These are phyloP conservation scores for Coniferiporia sulphurascens DNA, from an alignment of 1,284 basidiomycete genomes.

Conservation along the genomic window DNA sequence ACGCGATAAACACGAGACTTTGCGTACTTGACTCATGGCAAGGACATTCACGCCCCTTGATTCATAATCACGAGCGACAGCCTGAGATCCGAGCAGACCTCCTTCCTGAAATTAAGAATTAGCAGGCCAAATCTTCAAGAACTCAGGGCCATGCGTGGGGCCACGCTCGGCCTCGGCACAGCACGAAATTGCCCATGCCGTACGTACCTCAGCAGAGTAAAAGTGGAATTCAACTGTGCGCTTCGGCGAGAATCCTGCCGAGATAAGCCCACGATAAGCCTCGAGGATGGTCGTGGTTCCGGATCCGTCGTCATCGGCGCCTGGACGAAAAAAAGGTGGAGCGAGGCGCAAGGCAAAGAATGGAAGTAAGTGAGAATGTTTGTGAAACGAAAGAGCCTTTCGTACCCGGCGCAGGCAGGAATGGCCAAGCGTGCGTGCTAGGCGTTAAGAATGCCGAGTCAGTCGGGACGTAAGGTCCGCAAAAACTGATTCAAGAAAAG, in stretches of 20 bases:
- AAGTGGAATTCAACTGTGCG: slow-evolving; percentile 92
- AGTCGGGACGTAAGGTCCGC: slow-evolving; percentile 12
- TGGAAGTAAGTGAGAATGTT: slow-evolving; percentile 8
- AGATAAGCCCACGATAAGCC: slow-evolving; percentile 79
- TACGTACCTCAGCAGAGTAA: slow-evolving; percentile 82
- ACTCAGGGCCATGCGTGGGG: not conserved
- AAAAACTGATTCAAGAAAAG: slow-evolving; percentile 15
- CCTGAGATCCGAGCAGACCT: slow-evolving; percentile 93
- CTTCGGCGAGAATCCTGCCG: slow-evolving; percentile 72
- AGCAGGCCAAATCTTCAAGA: slow-evolving; percentile 8
- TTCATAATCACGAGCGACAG: slow-evolving; percentile 79
- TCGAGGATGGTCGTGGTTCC: slow-evolving; percentile 92
- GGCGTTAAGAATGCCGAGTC: not conserved
- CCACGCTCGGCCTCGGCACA: not conserved
- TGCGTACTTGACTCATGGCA: slow-evolving; percentile 80
- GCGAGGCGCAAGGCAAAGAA: slow-evolving; percentile 8
- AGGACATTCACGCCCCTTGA: slow-evolving; percentile 59
- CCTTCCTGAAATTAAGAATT: slow-evolving; percentile 56
- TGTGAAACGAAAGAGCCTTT: slow-evolving; percentile 20
- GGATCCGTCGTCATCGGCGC: slow-evolving; percentile 86
- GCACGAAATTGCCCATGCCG: not conserved
- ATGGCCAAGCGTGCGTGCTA: slow-evolving; percentile 85
- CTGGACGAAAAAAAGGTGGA: slow-evolving; percentile 23
- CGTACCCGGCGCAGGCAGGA: slow-evolving; percentile 81
- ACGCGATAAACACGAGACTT: slow-evolving; percentile 16